These are phyloP conservation scores for Phenoliferia sp. DNA, from an alignment of 1,284 basidiomycete genomes.

Conservation along the genomic window DNA sequence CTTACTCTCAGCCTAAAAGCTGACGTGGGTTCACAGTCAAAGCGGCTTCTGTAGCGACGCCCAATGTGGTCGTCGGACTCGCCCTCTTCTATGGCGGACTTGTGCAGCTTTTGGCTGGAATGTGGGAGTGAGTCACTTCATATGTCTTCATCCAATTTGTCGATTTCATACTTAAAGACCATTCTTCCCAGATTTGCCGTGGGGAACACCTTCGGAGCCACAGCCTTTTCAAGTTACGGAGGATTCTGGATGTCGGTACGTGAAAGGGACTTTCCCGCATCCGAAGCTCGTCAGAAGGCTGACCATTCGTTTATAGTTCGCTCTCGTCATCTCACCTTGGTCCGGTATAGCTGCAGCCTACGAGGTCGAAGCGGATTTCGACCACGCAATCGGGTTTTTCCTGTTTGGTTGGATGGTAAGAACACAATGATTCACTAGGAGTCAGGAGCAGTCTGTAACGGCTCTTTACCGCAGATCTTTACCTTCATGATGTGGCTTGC, in stretches of 20 bases:
- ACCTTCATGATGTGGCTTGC: slow-evolving; percentile 48
- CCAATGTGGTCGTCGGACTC: slow-evolving; percentile 78
- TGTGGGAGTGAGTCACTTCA: too few relatives aligned
- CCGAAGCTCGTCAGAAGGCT: too few relatives aligned
- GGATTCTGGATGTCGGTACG: slow-evolving; percentile 21
- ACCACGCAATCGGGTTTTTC: slow-evolving; percentile 46
- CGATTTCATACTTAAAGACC: neutral
- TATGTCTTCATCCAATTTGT: neutral
- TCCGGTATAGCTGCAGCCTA: slow-evolving; percentile 51
- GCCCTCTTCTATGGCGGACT: slow-evolving; percentile 67
- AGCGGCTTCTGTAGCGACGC: slow-evolving; percentile 46
- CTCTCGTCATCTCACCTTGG: slow-evolving; percentile 38
- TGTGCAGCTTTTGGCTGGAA: slow-evolving; percentile 56
- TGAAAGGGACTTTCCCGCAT: neutral
- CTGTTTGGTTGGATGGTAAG: too few relatives aligned
- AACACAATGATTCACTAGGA: neutral
- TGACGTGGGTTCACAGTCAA: slow-evolving; percentile 14
- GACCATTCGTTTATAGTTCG: slow-evolving; percentile 31
- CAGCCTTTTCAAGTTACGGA: slow-evolving; percentile 47
- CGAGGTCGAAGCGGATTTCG: slow-evolving; percentile 47
- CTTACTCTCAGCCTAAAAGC: neutral
- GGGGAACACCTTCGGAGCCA: slow-evolving; percentile 57
- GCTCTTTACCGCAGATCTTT: too few relatives aligned
- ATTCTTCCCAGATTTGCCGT: slow-evolving; percentile 45
- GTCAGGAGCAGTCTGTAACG: slow-evolving; percentile 37